phyloP scores from a whole-genome alignment of 2,329 filamentous ascomycete species.

The Didymella arachidicola region DNA sequence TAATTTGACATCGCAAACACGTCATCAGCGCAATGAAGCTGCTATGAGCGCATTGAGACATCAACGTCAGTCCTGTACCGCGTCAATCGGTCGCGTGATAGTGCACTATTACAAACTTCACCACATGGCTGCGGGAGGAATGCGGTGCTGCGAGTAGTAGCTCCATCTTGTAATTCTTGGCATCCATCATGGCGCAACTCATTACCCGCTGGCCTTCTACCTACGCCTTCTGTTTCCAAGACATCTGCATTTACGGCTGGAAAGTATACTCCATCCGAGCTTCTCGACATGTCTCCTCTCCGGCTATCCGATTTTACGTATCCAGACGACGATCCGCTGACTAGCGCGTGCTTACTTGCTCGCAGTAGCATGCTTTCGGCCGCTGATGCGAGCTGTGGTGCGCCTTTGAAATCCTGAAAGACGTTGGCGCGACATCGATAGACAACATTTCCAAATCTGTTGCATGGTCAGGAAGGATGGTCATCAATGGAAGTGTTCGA shows the following conservation, averaged over 20 bases:
- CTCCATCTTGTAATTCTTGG: conserved; percentile 2
- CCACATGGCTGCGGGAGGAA: background rate
- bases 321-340: too few relatives aligned
- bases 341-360: too few relatives aligned
- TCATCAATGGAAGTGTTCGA: conserved; percentile 20
- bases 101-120: background rate
- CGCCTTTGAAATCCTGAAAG: too few relatives aligned
- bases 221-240: background rate
- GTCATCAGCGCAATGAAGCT: conserved; percentile 11
- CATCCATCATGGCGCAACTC: background rate
- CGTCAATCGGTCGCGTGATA: conserved; percentile 4
- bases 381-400: too few relatives aligned
- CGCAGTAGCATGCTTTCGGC: too few relatives aligned
- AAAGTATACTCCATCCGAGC: too few relatives aligned
- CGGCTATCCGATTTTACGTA: too few relatives aligned
- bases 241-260: background rate
- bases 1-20: conserved; percentile 16
- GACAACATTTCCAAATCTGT: conserved; percentile 13
- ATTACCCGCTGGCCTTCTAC: background rate
- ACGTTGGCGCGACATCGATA: too few relatives aligned
- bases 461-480: conserved; percentile 24
- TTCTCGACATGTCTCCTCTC: too few relatives aligned
- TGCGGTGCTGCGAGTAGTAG: background rate
- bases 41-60: conserved; percentile 10
- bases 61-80: conserved; percentile 9